A percentile compares a stretch with the other conserved stretches of the same genome.
Evolutionary conservation across 192 early-diverging fungal genomes (phyloP).

Genomic region (Funneliformis geosporum): DNA sequence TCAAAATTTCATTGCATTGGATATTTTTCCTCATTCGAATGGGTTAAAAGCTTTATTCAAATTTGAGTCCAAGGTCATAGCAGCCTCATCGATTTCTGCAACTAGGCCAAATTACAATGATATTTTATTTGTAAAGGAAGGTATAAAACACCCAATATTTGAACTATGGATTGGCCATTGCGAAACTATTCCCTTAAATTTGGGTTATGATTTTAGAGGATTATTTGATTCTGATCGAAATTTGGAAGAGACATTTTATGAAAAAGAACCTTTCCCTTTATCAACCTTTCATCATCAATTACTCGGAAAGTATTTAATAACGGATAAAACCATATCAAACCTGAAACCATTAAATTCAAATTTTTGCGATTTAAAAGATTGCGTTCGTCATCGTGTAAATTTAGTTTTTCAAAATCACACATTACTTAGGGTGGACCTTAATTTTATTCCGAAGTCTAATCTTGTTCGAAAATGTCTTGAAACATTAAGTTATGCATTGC

Average conservation of each 20-base stretch:
- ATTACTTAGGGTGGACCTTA: constrained; percentile 36
- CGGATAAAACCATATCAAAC: background rate
- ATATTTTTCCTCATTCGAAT: background rate
- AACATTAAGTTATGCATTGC: constrained; percentile 43
- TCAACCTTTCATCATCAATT: background rate
- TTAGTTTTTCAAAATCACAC: constrained; percentile 33
- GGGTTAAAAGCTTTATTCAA: constrained; percentile 23
- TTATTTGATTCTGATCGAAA: background rate
- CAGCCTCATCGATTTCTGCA: constrained; percentile 42
- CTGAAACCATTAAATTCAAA: background rate
- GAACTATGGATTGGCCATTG: constrained; percentile 23
- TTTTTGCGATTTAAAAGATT: constrained; percentile 39
- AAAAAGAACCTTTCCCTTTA: background rate
- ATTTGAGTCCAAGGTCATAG: constrained; percentile 40
- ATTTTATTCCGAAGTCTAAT: constrained; percentile 40
- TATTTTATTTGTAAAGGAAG: constrained; percentile 40
- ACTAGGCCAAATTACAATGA: constrained; percentile 42
- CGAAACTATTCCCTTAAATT: constrained; percentile 10
- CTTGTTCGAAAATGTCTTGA: constrained; percentile 43
- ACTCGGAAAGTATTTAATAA: background rate
- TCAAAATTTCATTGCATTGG: constrained; percentile 22
- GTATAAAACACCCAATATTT: constrained; percentile 7
- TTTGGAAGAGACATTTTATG: background rate
- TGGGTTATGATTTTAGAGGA: background rate
- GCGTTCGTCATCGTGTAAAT: constrained; percentile 44